Conservation (phyloP, 441 rosid species). For the Pelargonium cotyledonis region DNA sequence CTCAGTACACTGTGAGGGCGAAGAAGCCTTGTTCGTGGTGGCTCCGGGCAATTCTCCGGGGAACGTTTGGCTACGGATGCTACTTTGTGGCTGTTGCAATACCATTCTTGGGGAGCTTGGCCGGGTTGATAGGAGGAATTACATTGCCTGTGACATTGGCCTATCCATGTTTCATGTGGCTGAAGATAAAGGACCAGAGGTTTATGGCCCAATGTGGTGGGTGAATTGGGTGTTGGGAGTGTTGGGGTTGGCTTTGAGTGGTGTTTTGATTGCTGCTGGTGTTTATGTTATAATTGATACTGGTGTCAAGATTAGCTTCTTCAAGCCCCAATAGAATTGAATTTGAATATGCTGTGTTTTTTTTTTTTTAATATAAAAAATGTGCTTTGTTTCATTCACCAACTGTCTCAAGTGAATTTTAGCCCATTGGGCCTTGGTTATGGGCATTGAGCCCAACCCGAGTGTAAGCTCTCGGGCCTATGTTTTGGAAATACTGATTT, state of each 20-base stretch:
- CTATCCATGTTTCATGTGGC: conserved; percentile 98
- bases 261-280: conserved; percentile 82
- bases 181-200: conserved; percentile 65
- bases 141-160: conserved; percentile 89
- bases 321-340: conserved; percentile 46
- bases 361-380: too few species aligned
- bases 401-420: too few species aligned
- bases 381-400: too few species aligned
- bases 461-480: too few species aligned
- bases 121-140: conserved; percentile 81
- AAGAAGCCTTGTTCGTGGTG: conserved; percentile 88
- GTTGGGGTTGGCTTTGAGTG: conserved; percentile 78
- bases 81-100: conserved; percentile 91
- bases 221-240: conserved; percentile 88
- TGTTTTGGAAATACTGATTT: too few species aligned
- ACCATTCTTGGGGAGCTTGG: conserved; percentile 83
- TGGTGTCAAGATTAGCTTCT: conserved; percentile 82
- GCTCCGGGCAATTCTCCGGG: conserved; percentile 87
- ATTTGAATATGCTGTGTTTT: too few species aligned
- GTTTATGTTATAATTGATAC: conserved; percentile 75
- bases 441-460: too few species aligned
- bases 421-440: too few species aligned
- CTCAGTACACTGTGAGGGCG: conserved; percentile 79
- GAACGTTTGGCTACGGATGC: conserved; percentile 64
- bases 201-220: conserved; percentile 85